phyloP scores from a whole-genome alignment of 1,139 yeast genomes.

The Scheffersomyces lignicola region DNA sequence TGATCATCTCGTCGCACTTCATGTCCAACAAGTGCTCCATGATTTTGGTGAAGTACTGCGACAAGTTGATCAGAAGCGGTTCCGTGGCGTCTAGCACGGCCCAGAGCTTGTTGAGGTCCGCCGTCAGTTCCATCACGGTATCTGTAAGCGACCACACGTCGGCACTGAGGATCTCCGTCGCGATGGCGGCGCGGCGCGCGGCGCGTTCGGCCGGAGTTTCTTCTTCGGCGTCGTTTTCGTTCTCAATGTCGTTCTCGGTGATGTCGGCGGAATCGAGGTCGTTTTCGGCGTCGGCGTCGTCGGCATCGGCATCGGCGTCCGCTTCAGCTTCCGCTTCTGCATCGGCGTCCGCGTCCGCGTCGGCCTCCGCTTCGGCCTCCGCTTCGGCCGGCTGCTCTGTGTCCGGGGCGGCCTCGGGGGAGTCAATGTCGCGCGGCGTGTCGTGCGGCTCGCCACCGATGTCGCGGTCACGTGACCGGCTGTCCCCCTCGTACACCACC shows the following conservation, averaged over 20 bases:
- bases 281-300: conserved; percentile 10
- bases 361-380: conserved; percentile 8
- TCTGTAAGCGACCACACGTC: conserved; percentile 96
- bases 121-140: conserved; percentile 76
- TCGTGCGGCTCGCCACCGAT: conserved; percentile 1
- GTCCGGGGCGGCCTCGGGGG: conserved; percentile 4
- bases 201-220: conserved; percentile 54
- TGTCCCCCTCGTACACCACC: conserved; percentile 52
- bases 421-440: conserved; percentile 6
- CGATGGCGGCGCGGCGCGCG: conserved; percentile 75
- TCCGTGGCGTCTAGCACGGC: conserved; percentile 56
- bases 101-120: conserved; percentile 75
- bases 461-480: too few species aligned
- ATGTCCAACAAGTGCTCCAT: conserved; percentile 90
- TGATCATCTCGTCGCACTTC: conserved; percentile 82
- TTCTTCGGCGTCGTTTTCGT: conserved; percentile 25
- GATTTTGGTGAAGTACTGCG: conserved; percentile 90
- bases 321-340: conserved; percentile 15
- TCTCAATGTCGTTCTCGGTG: conserved; percentile 18
- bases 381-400: conserved; percentile 8
- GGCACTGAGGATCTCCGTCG: conserved; percentile 87
- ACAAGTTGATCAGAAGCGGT: conserved; percentile 72
- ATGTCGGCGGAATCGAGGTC: conserved; percentile 14
- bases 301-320: conserved; percentile 12
- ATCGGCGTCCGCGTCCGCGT: conserved; percentile 19